These are phyloP conservation scores for Mycena vulgaris DNA, from an alignment of 768 basidiomycete genomes.

Conservation along the genomic window DNA sequence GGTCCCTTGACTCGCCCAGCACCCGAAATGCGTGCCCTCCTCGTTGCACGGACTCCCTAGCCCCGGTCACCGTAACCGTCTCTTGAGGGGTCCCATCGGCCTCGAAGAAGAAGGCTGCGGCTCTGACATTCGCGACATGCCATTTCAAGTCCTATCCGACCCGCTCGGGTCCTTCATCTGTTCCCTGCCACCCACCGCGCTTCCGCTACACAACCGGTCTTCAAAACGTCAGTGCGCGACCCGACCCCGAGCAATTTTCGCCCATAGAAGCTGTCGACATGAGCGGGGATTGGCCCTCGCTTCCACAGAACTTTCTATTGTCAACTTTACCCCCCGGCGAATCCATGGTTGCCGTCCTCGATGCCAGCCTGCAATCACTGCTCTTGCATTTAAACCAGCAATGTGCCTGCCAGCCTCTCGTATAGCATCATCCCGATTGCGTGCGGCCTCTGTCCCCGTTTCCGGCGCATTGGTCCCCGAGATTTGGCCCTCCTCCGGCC, in stretches of 20 bases:
- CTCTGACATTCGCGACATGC: conserved; percentile 25
- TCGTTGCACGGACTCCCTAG: conserved; percentile 24
- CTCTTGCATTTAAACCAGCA: background rate
- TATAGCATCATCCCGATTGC: conserved; percentile 5
- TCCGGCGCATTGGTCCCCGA: conserved; percentile 16
- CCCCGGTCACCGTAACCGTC: conserved; percentile 19
- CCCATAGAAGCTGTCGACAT: conserved; percentile 20
- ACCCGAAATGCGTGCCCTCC: conserved; percentile 13
- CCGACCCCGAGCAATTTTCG: conserved; percentile 23
- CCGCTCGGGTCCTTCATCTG: background rate
- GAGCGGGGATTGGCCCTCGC: conserved; percentile 24
- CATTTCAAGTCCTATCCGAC: conserved; percentile 1
- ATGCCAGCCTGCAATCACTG: conserved; percentile 16
- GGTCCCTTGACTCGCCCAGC: background rate
- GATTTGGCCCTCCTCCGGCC: conserved; percentile 8
- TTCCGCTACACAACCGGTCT: conserved; percentile 33
- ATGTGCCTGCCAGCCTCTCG: conserved; percentile 7
- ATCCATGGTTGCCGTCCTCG: conserved; percentile 29
- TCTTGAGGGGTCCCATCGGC: conserved; percentile 18
- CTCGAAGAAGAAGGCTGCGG: conserved; percentile 14
- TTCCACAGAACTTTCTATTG: conserved; percentile 29
- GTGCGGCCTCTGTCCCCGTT: background rate
- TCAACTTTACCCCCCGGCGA: conserved; percentile 27
- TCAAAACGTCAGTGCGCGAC: conserved; percentile 27
- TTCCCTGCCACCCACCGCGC: conserved; percentile 19